These are phyloP conservation scores for Plasmodium blacklocki DNA, from an alignment of 169 alveolate species.

Conservation along the genomic window DNA sequence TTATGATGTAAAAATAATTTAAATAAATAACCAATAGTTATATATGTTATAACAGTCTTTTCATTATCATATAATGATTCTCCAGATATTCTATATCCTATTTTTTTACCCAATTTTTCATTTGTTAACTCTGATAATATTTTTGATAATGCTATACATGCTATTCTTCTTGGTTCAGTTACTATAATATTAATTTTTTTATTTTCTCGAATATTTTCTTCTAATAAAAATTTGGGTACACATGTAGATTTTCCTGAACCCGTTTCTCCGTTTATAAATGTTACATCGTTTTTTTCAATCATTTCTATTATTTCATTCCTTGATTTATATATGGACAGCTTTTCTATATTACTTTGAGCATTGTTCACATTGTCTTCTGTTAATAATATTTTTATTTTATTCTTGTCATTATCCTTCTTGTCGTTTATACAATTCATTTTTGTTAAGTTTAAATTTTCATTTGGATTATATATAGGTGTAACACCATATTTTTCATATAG, in stretches of 20 bases:
- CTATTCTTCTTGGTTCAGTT: conserved; percentile 90
- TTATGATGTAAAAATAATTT: conserved; percentile 88
- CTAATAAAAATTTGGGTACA: conserved; percentile 76
- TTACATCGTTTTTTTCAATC: conserved; percentile 88
- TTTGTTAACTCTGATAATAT: conserved; percentile 85
- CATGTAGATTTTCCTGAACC: conserved; percentile 91
- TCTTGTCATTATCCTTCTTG: not conserved
- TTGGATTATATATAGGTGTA: too few species aligned
- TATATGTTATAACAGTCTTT: conserved; percentile 87
- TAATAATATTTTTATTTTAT: conserved; percentile 5
- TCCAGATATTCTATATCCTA: conserved; percentile 91
- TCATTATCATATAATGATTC: conserved; percentile 77
- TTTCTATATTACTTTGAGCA: conserved; percentile 40
- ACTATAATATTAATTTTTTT: conserved; percentile 81
- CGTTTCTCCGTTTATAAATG: conserved; percentile 94
- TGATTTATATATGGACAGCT: conserved; percentile 26
- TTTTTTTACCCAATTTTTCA: conserved; percentile 85
- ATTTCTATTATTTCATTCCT: conserved; percentile 24
- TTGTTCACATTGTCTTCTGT: conserved; percentile 31
- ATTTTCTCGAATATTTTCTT: conserved; percentile 12
- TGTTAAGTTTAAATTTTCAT: too few species aligned
- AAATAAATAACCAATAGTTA: conserved; percentile 93
- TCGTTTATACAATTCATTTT: too few species aligned
- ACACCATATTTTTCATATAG: too few species aligned
- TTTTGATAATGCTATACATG: conserved; percentile 90